These are phyloP conservation scores for Micractinium conductrix DNA, from an alignment of 139 green algal genomes.

Conservation along the genomic window DNA sequence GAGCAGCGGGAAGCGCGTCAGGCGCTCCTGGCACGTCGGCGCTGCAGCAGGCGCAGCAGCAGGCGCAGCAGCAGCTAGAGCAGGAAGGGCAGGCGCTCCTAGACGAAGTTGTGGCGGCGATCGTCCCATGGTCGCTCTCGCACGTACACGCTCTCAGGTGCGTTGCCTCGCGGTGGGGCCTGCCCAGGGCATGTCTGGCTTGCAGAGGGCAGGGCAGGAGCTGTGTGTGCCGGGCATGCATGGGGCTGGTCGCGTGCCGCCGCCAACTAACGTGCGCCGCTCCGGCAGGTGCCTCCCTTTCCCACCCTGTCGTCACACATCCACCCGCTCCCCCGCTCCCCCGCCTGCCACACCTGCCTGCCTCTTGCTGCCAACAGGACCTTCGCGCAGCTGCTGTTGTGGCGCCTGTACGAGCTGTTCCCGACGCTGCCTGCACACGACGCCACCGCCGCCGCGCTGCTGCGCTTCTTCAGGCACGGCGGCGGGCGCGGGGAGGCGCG, in stretches of 20 bases:
- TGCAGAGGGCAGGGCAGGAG: too few relatives aligned
- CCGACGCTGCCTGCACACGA: slow-evolving; percentile 40
- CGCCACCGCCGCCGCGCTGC: slow-evolving; percentile 21
- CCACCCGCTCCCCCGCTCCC: slow-evolving; percentile 22
- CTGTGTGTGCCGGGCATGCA: too few relatives aligned
- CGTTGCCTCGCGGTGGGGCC: slow-evolving; percentile 40
- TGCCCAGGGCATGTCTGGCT: too few relatives aligned
- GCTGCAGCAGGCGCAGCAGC: background rate
- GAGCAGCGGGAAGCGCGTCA: background rate
- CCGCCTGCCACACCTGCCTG: background rate
- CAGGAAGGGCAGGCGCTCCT: slow-evolving; percentile 29
- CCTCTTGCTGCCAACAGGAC: slow-evolving; percentile 24
- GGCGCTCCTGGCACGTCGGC: slow-evolving; percentile 44
- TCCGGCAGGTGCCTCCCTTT: too few relatives aligned
- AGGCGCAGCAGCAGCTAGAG: background rate
- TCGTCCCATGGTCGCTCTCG: slow-evolving; percentile 71
- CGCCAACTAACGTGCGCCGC: too few relatives aligned
- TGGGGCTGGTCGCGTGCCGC: too few relatives aligned
- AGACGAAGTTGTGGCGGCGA: slow-evolving; percentile 20
- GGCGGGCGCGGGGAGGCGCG: background rate
- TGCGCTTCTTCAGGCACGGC: slow-evolving; percentile 42
- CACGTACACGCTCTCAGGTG: slow-evolving; percentile 73
- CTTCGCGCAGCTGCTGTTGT: slow-evolving; percentile 52
- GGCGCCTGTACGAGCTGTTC: slow-evolving; percentile 47
- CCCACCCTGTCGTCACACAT: too few relatives aligned